Conservation (phyloP, 805 yeast genomes). For the Diddensiella transvaalensis region DNA sequence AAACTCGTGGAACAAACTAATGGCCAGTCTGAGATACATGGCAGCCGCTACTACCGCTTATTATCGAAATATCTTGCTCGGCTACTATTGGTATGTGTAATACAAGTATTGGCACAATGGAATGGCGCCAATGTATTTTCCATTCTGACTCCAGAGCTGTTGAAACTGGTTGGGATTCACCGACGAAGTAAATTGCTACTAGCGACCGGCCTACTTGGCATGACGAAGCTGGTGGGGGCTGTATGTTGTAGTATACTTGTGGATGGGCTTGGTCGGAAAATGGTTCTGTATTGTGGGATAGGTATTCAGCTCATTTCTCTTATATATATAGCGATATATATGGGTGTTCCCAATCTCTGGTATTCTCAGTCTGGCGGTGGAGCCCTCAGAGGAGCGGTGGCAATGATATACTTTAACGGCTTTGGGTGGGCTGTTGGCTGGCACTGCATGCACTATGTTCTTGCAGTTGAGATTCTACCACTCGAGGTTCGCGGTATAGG, state of each 20-base stretch:
- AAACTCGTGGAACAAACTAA: constrained; percentile 39
- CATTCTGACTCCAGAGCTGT: constrained; percentile 52
- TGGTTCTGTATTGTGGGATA: constrained; percentile 48
- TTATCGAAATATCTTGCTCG: constrained; percentile 41
- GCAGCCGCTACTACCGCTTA: constrained; percentile 41
- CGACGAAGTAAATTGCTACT: constrained; percentile 39
- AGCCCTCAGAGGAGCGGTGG: constrained; percentile 49
- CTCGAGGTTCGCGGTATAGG: constrained; percentile 48
- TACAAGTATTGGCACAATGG: constrained; percentile 55
- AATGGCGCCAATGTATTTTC: constrained; percentile 57
- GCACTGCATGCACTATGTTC: constrained; percentile 52
- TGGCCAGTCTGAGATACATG: constrained; percentile 33
- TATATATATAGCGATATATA: constrained; percentile 46
- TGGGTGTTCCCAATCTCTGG: constrained; percentile 40
- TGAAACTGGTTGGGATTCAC: constrained; percentile 44
- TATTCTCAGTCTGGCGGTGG: constrained; percentile 33
- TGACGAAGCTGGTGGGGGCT: constrained; percentile 49
- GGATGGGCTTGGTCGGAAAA: constrained; percentile 52
- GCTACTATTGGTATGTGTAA: constrained; percentile 40
- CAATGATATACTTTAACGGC: constrained; percentile 48
- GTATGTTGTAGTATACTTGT: constrained; percentile 49
- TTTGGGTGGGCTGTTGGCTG: constrained; percentile 59
- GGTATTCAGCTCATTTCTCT: constrained; percentile 41
- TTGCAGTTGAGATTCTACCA: constrained; percentile 55
- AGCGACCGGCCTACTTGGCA: constrained; percentile 52